These are phyloP conservation scores for Saturnispora halmiae DNA, from an alignment of 805 yeast species.

Conservation along the genomic window DNA sequence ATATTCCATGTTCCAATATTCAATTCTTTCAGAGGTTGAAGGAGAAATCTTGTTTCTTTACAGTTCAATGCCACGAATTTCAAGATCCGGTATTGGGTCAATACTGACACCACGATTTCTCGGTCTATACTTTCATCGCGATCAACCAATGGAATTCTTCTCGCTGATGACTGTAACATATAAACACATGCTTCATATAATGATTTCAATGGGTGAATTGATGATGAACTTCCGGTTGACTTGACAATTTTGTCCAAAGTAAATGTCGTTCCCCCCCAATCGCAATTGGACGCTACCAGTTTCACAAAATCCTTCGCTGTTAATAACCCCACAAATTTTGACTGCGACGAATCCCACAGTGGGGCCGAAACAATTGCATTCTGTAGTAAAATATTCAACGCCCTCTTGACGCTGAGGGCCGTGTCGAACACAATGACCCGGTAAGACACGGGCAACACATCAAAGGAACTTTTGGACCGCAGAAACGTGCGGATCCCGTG, in stretches of 20 bases:
- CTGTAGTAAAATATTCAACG: constrained; percentile 80
- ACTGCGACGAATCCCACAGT: constrained; percentile 83
- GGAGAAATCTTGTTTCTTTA: constrained; percentile 79
- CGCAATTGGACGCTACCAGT: constrained; percentile 41
- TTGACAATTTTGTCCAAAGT: neutral
- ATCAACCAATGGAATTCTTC: constrained; percentile 91
- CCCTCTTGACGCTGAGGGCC: constrained; percentile 78
- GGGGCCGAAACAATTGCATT: constrained; percentile 96
- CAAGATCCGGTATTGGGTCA: constrained; percentile 91
- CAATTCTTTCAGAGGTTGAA: constrained; percentile 65
- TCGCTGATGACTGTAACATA: constrained; percentile 81
- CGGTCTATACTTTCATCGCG: constrained; percentile 86
- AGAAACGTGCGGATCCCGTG: constrained; percentile 76
- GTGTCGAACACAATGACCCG: constrained; percentile 91
- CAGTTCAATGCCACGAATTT: constrained; percentile 95
- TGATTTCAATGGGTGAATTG: constrained; percentile 80
- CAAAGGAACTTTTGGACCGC: constrained; percentile 88
- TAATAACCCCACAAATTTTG: constrained; percentile 87
- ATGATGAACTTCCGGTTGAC: constrained; percentile 30
- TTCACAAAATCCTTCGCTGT: constrained; percentile 91
- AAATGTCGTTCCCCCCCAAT: neutral
- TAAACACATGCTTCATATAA: constrained; percentile 87
- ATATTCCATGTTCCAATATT: constrained; percentile 51
- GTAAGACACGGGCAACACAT: constrained; percentile 91
- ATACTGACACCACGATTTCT: constrained; percentile 89